These are phyloP conservation scores for Ceratocystis ficicola DNA, from an alignment of 2,329 filamentous ascomycete species.

Conservation along the genomic window DNA sequence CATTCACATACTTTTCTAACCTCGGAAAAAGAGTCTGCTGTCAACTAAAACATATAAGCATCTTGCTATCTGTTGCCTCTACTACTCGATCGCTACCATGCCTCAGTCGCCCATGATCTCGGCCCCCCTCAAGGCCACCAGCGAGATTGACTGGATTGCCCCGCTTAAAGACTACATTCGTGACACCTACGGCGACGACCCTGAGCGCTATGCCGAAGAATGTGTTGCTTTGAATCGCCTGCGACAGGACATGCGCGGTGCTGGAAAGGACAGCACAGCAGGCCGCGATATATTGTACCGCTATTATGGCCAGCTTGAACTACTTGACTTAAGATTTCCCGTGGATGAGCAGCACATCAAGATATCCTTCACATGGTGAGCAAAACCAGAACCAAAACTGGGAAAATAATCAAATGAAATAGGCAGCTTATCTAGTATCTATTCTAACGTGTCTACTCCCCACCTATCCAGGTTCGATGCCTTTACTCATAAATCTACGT, in stretches of 20 bases:
- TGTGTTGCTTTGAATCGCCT: constrained; percentile 87
- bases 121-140: constrained; percentile 81
- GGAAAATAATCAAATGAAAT: neutral
- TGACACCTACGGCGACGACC: constrained; percentile 88
- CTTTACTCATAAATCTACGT: constrained; percentile 96
- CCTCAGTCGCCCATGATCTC: constrained; percentile 91
- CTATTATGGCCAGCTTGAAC: constrained; percentile 94
- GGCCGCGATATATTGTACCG: constrained; percentile 88
- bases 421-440: neutral
- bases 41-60: neutral
- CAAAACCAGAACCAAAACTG: neutral
- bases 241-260: constrained; percentile 95
- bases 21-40: no score
- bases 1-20: no score
- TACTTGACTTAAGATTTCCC: constrained; percentile 86
- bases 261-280: constrained; percentile 89
- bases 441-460: neutral
- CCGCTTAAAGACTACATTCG: constrained; percentile 91
- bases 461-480: constrained; percentile 71
- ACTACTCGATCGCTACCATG: constrained; percentile 36
- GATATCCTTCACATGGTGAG: constrained; percentile 92
- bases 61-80: neutral
- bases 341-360: constrained; percentile 99
- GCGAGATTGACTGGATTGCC: constrained; percentile 94
- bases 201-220: constrained; percentile 90